Evolutionary conservation across 148 eudicot genomes (phyloP).

Genomic region (Selenicereus undatus): DNA sequence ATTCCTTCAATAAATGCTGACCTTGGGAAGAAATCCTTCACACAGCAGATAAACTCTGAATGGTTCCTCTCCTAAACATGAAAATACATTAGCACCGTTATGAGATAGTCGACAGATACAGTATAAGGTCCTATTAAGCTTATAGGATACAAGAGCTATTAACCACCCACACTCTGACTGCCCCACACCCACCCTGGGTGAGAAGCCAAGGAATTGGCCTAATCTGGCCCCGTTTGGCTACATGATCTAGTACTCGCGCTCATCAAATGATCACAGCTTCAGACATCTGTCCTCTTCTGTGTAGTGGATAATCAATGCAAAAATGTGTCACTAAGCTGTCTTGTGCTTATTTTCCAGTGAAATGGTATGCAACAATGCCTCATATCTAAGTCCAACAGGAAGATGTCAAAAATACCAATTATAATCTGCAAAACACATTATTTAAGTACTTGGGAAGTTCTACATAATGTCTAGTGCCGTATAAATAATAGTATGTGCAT

Average conservation of each 20-base stretch:
- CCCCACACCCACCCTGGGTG: not conserved
- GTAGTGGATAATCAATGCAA: not conserved
- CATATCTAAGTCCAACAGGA: no score
- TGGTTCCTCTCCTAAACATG: constrained; percentile 64
- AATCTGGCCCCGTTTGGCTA: not conserved
- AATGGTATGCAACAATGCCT: no score
- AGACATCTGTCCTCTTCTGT: not conserved
- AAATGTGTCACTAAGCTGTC: not conserved
- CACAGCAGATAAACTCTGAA: constrained; percentile 67
- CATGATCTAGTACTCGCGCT: not conserved
- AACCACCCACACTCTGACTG: not conserved
- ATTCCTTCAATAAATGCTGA: constrained; percentile 54
- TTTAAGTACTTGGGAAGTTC: no score
- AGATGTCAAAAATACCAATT: no score
- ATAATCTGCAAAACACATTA: no score
- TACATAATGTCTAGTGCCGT: no score
- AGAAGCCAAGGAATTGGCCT: not conserved
- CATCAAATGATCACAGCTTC: not conserved
- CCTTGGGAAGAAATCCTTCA: constrained; percentile 71
- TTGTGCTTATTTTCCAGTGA: no score
- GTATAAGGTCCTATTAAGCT: not conserved
- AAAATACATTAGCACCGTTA: not conserved
- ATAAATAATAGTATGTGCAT: no score
- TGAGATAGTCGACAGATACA: not conserved
- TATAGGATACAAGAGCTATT: not conserved